Evolutionary conservation across 2,329 filamentous ascomycete species (phyloP), one percentile per base, ranked within the genome.

Genomic region (Ophiocordyceps camponoti-leonardi): DNA sequence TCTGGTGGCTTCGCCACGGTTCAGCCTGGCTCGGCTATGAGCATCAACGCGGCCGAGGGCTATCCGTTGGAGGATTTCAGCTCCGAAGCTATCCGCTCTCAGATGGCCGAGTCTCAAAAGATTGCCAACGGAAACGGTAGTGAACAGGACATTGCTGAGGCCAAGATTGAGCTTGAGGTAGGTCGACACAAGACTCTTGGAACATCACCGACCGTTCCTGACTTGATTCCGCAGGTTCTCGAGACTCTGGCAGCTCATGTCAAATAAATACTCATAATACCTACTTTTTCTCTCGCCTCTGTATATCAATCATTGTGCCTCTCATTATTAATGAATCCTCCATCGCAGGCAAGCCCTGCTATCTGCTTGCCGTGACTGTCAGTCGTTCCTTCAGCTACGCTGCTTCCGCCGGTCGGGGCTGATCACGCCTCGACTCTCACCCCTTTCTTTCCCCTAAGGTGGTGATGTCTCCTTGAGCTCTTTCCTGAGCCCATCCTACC

Each of bases 151-250:
- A 85, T 96, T 68, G 90, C 90, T 53, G 92, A 98, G 79, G 92
- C 92, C 55, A 96, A 95, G 79, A 90, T 98, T 65, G 90, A 96
- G 77, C 71, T 98, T 56, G 92, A 98, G 86, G 90, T 94, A 50
- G 22, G 60, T 56, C 18, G 19, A 41, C 19, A 5, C 6, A 28
- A 40, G 28, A 5, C 18, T 26, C 7, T 6, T 22, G 22, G 19
- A 4, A 4, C 19, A 10, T 19, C 22, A 23, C 22, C 16, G 10
- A 4, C 30, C 7, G 12, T 42, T 18, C 46, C 44, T 48, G 11
- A 49, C 19, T 6, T 11, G 16, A 10, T 43, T 41, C 28, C 44
- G 41, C 52, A 88, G 83, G 82, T 90, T 59, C 74, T 92, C 57
- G 85, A 92, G 76, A 84, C 77, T 64, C 75, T 92, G 59, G 81